Conservation (phyloP, 2,329 filamentous ascomycete genomes). For the Xylaria sp. region DNA sequence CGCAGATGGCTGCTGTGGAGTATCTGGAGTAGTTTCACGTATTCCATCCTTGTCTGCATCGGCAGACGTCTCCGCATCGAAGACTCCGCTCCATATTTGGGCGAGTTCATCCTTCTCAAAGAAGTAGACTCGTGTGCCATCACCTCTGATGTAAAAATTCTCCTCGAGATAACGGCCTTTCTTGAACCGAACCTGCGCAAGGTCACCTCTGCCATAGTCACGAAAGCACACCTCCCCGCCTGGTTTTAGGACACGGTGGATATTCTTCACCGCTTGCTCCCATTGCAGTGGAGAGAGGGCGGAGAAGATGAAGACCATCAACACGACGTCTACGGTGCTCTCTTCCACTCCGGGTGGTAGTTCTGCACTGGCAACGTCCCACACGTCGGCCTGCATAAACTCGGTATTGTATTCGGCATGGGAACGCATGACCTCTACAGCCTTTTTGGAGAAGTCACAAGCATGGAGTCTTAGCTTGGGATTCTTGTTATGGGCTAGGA, state of each 20-base stretch:
- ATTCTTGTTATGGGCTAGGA: conserved; percentile 86
- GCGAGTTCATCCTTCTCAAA: conserved; percentile 88
- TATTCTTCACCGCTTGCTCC: conserved; percentile 82
- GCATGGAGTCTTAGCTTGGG: conserved; percentile 84
- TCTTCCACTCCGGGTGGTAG: conserved; percentile 81
- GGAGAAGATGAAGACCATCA: conserved; percentile 98
- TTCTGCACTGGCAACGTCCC: conserved; percentile 81
- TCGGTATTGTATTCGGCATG: conserved; percentile 79
- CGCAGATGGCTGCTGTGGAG: conserved; percentile 29
- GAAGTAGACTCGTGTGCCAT: conserved; percentile 97
- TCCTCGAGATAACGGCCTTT: conserved; percentile 94
- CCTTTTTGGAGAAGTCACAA: conserved; percentile 95
- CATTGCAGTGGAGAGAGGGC: conserved; percentile 88
- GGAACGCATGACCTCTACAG: conserved; percentile 88
- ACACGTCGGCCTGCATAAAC: conserved; percentile 88
- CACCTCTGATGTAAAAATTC: conserved; percentile 96
- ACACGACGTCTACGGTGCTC: conserved; percentile 86
- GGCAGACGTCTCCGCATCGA: conserved; percentile 40
- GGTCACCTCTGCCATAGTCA: conserved; percentile 94
- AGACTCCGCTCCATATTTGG: conserved; percentile 73
- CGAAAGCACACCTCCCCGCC: conserved; percentile 95
- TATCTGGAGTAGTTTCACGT: conserved; percentile 37
- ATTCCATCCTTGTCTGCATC: conserved; percentile 39
- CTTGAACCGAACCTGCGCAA: conserved; percentile 96
- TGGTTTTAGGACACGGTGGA: conserved; percentile 84